A percentile compares a stretch with the other conserved stretches of the same genome.
Evolutionary conservation across 306 rosid species (phyloP).

Genomic region (Rosa multiflora): DNA sequence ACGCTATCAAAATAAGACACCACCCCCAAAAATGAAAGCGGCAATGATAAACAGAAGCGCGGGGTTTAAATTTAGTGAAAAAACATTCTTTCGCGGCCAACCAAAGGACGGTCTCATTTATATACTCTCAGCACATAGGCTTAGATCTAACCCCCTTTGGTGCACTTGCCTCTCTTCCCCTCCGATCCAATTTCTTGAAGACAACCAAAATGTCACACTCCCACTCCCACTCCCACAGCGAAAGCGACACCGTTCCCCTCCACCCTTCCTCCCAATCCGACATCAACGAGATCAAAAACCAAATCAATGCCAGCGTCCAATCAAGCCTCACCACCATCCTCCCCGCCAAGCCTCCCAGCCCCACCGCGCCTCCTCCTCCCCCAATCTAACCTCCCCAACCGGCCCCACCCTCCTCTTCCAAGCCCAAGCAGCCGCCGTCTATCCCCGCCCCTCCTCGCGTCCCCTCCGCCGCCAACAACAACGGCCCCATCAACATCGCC

Average conservation of each 20-base stretch:
- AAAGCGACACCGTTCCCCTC: slow-evolving; percentile 78
- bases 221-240: slow-evolving; percentile 46
- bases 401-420: slow-evolving; percentile 24
- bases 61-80: too few species aligned
- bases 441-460: slow-evolving; percentile 38
- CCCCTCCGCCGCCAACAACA: slow-evolving; percentile 37
- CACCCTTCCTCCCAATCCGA: slow-evolving; percentile 90
- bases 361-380: slow-evolving; percentile 85
- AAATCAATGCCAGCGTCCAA: slow-evolving; percentile 66
- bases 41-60: too few species aligned
- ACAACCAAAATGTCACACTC: slow-evolving; percentile 74
- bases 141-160: not conserved
- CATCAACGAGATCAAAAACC: slow-evolving; percentile 98
- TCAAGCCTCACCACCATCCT: slow-evolving; percentile 17
- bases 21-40: too few species aligned
- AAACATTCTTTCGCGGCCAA: too few species aligned
- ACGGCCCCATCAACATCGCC: slow-evolving; percentile 1
- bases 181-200: not conserved
- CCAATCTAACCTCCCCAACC: slow-evolving; percentile 39
- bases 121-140: too few species aligned
- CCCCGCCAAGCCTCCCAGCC: slow-evolving; percentile 64
- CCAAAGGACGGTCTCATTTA: too few species aligned
- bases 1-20: too few species aligned
- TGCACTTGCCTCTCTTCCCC: not conserved
- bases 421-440: slow-evolving; percentile 34